Percentiles rank a stretch among this genome's conserved stretches.
phyloP scores from a whole-genome alignment of 805 yeast genomes.

The Yamadazyma laniorum region DNA sequence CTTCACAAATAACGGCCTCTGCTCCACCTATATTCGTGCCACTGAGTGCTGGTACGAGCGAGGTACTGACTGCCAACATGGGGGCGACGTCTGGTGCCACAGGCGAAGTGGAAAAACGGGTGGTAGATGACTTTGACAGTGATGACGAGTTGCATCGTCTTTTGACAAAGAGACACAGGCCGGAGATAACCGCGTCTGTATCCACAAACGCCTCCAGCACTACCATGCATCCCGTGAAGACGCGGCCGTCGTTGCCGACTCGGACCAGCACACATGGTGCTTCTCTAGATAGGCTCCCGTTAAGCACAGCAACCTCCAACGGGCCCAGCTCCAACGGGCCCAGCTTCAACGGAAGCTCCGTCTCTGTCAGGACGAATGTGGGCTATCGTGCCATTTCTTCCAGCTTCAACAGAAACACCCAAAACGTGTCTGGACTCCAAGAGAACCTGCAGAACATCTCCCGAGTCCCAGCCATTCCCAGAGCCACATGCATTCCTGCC shows the following conservation, averaged over 20 bases:
- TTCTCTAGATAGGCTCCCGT: background rate
- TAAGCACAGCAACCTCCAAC: background rate
- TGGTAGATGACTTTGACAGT: slow-evolving; percentile 8
- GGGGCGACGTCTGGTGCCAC: background rate
- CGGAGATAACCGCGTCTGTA: background rate
- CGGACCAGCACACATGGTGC: background rate
- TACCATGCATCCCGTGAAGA: too few relatives aligned
- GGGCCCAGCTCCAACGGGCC: background rate
- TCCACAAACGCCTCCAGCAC: background rate
- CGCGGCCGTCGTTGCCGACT: background rate
- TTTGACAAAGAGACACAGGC: slow-evolving; percentile 1
- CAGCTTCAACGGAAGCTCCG: background rate
- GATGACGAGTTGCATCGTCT: slow-evolving; percentile 9
- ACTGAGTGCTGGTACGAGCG: background rate
- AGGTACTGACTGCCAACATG: background rate
- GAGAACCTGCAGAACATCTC: too few relatives aligned
- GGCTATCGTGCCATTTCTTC: too few relatives aligned
- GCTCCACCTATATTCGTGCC: background rate
- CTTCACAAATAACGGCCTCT: background rate
- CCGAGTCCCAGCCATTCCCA: too few relatives aligned
- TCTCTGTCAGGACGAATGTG: too few relatives aligned
- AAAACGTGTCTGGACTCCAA: too few relatives aligned
- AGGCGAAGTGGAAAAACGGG: background rate
- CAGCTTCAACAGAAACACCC: too few relatives aligned
- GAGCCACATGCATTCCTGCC: background rate